Percentiles rank a stretch among this genome's conserved stretches.
These are phyloP conservation scores for Lolium multiflorum DNA, from an alignment of 176 grass and related monocot genomes.

Conservation along the genomic window DNA sequence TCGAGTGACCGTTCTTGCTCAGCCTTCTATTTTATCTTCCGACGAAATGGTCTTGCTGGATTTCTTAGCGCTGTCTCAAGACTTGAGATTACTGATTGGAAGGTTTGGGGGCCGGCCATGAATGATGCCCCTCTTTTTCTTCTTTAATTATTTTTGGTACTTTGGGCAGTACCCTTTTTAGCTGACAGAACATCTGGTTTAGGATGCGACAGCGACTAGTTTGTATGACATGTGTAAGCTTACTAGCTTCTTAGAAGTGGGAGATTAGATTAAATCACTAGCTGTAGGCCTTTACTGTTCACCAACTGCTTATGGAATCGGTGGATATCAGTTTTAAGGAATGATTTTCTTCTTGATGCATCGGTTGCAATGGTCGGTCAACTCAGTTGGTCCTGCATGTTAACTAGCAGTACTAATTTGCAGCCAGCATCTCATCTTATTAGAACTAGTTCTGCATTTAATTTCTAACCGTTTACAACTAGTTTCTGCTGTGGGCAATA, in stretches of 20 bases:
- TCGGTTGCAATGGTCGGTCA: not conserved
- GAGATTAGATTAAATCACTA: not conserved
- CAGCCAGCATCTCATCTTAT: not conserved
- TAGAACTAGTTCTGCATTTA: not conserved
- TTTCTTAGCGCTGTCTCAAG: not conserved
- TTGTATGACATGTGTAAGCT: constrained; percentile 16
- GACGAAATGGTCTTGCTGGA: constrained; percentile 12
- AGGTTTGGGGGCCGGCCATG: constrained; percentile 26
- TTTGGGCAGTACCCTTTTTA: constrained; percentile 31
- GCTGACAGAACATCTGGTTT: constrained; percentile 36
- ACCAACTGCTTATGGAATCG: not conserved
- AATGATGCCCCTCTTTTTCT: constrained; percentile 26
- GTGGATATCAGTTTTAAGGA: not conserved
- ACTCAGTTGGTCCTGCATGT: not conserved
- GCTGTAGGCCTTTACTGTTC: not conserved
- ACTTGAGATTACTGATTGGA: constrained; percentile 37
- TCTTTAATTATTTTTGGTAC: not conserved
- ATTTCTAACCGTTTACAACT: not conserved
- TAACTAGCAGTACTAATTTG: not conserved
- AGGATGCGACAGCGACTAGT: constrained; percentile 31
- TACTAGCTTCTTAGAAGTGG: constrained; percentile 3
- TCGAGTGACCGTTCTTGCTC: constrained; percentile 19
- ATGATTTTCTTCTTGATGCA: constrained; percentile 18
- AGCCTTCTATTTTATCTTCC: not conserved
- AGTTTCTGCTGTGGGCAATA: constrained; percentile 11